A percentile compares a stretch with the other conserved stretches of the same genome.
phyloP scores from a whole-genome alignment of 1,139 yeast species.

The Saccharomyces hybrid region DNA sequence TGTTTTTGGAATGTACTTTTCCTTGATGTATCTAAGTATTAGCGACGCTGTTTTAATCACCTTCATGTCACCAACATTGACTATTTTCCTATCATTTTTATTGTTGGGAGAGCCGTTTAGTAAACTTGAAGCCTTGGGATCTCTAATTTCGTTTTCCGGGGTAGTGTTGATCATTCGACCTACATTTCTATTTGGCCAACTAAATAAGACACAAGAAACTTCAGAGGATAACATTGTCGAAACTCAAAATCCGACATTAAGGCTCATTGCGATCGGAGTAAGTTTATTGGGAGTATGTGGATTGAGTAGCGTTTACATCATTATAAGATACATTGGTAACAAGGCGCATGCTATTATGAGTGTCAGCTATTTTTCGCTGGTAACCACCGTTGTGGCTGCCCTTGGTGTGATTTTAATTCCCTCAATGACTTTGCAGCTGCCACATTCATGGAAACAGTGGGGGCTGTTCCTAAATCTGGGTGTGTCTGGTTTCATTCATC shows the following conservation, averaged over 20 bases:
- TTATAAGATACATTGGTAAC: constrained; percentile 67
- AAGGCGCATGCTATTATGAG: constrained; percentile 73
- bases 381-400: constrained; percentile 51
- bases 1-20: constrained; percentile 66
- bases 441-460: constrained; percentile 60
- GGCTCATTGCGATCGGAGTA: constrained; percentile 51
- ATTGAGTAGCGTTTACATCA: constrained; percentile 62
- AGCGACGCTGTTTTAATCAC: constrained; percentile 76
- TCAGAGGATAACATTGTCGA: constrained; percentile 29
- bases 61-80: constrained; percentile 68
- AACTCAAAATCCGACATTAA: constrained; percentile 17
- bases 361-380: constrained; percentile 67
- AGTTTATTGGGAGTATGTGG: constrained; percentile 68
- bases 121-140: constrained; percentile 58
- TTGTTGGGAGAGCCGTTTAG: constrained; percentile 64
- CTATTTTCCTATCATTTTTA: constrained; percentile 67
- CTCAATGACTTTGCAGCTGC: constrained; percentile 51
- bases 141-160: constrained; percentile 61
- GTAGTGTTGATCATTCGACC: constrained; percentile 81
- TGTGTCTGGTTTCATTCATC: constrained; percentile 73
- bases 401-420: constrained; percentile 51
- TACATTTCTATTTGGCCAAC: constrained; percentile 53
- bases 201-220: background rate
- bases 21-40: constrained; percentile 66
- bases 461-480: constrained; percentile 54